Percentiles rank a stretch among this genome's conserved stretches.
phyloP scores from a whole-genome alignment of 768 basidiomycete genomes.

The Phlebiopsis gigantea region DNA sequence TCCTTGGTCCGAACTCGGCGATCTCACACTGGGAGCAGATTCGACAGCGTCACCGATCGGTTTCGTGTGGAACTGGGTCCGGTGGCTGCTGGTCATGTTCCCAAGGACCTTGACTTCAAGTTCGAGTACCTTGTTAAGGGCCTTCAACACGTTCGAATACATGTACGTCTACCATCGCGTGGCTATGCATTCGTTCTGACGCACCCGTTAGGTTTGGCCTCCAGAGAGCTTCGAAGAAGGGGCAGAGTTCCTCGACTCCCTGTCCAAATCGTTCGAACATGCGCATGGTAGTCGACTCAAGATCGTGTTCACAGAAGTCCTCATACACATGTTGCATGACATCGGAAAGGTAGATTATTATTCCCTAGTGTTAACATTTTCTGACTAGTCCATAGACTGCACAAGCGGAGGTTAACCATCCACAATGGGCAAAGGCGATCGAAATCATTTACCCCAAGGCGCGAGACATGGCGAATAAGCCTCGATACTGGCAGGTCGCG shows the following conservation, averaged over 20 bases:
- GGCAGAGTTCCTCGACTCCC: slow-evolving; percentile 81
- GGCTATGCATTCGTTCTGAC: background rate
- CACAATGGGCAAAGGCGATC: slow-evolving; percentile 90
- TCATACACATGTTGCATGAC: slow-evolving; percentile 75
- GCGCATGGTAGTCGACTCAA: slow-evolving; percentile 83
- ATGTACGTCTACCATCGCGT: slow-evolving; percentile 36
- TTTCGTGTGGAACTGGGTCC: slow-evolving; percentile 78
- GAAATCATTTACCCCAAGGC: slow-evolving; percentile 80
- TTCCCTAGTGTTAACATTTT: background rate
- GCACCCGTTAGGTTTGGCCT: slow-evolving; percentile 84
- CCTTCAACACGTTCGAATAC: slow-evolving; percentile 76
- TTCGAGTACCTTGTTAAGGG: slow-evolving; percentile 84
- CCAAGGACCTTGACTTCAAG: slow-evolving; percentile 75
- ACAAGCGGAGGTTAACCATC: slow-evolving; percentile 94
- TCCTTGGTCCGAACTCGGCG: background rate
- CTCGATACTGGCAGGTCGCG: slow-evolving; percentile 83
- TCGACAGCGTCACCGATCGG: slow-evolving; percentile 88
- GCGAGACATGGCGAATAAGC: slow-evolving; percentile 80
- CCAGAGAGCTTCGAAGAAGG: slow-evolving; percentile 91
- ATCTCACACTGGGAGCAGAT: slow-evolving; percentile 38
- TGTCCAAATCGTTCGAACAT: slow-evolving; percentile 79
- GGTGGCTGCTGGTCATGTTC: slow-evolving; percentile 66
- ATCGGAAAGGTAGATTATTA: slow-evolving; percentile 66
- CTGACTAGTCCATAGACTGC: slow-evolving; percentile 54
- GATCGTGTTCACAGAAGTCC: slow-evolving; percentile 77